Base-by-base conservation (phyloP, 2,329 filamentous ascomycete genomes). In the Lomentospora prolificans region DNA sequence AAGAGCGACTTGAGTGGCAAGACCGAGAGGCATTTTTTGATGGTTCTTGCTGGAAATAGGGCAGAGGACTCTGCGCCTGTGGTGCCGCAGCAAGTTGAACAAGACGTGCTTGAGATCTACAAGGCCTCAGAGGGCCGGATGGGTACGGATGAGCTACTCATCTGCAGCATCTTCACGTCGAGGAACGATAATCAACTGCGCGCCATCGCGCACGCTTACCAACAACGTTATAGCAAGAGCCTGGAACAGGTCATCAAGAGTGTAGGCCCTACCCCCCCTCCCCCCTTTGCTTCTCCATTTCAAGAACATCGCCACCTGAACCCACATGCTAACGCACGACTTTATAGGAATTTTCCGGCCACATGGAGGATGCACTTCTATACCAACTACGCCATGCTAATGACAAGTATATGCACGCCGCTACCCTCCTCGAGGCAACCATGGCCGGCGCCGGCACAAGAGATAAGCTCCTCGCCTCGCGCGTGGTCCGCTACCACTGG, bases 361-460 rank as follows among this genome's bases (percentile, higher is more conserved):
- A 97, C 67, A 96, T 97, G 90, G 78, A 91, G 67, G 81, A 89
- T 14, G 90, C 90, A 0, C 78, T 97, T 1, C 72, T 94, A 25
- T 84, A 84, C 66, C 90, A 96, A 68, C 74, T 96, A n/a, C 79
- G 80, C 9, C 77, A 85, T 10, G 92, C 88, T 2, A 74, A 81
- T 4, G 90, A 96, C 70, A 89, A 86, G 61, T 89, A 89, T 57
- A 86, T 89, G 77, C 85, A 90, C 61, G 91, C 95, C 63, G 94
- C 91, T 0, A 73, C 79, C 22, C 75, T 89, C 3, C 77, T 97
- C n/a, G 90, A 96, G 66, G 87, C 88, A 12, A 78, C 87, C 14
- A 97, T 97, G 92, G 79, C 82, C 1, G 94, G 92, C 0, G 64
- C 86, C 60, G 92, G 92, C 2, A 97, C 94, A 9, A 92, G 94